Conservation (phyloP, 495 filamentous ascomycete species). For the Neurospora sp. region DNA sequence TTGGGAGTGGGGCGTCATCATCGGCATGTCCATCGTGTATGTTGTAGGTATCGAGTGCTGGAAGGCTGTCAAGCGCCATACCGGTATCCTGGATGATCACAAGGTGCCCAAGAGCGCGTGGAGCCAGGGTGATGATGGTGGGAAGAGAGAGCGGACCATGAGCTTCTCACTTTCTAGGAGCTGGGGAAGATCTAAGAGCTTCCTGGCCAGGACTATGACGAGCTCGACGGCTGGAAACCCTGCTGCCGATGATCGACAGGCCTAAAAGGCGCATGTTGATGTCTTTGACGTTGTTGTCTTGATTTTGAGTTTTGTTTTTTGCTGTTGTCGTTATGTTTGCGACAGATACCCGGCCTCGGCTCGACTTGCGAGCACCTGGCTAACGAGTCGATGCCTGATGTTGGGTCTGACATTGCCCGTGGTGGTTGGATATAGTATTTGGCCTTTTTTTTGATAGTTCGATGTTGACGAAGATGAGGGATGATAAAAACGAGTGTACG, state of each 20-base stretch:
- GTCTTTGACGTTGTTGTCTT: neutral
- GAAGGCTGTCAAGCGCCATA: slow-evolving; percentile 52
- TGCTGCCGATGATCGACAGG: neutral
- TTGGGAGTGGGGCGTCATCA: slow-evolving; percentile 63
- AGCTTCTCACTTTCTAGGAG: slow-evolving; percentile 34
- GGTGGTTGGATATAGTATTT: neutral
- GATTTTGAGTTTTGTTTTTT: neutral
- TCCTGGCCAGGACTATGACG: slow-evolving; percentile 9
- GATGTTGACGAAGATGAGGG: neutral
- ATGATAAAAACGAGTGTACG: neutral
- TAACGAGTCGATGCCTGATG: neutral
- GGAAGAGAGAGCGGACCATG: slow-evolving; percentile 20
- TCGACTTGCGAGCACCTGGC: neutral
- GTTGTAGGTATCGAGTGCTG: slow-evolving; percentile 54
- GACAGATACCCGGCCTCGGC: neutral
- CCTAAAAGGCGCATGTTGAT: slow-evolving; percentile 1
- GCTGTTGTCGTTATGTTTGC: neutral
- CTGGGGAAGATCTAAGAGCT: slow-evolving; percentile 23
- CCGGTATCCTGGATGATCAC: slow-evolving; percentile 34
- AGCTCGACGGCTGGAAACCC: neutral
- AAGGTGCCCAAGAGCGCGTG: slow-evolving; percentile 30
- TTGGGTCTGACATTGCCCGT: neutral
- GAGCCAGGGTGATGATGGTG: slow-evolving; percentile 34
- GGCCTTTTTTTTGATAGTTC: neutral
- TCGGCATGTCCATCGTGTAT: slow-evolving; percentile 51